Percentiles rank a stretch among this genome's conserved stretches.
phyloP scores from a whole-genome alignment of 176 grass and related monocot species.

The Oryza glaberrima region DNA sequence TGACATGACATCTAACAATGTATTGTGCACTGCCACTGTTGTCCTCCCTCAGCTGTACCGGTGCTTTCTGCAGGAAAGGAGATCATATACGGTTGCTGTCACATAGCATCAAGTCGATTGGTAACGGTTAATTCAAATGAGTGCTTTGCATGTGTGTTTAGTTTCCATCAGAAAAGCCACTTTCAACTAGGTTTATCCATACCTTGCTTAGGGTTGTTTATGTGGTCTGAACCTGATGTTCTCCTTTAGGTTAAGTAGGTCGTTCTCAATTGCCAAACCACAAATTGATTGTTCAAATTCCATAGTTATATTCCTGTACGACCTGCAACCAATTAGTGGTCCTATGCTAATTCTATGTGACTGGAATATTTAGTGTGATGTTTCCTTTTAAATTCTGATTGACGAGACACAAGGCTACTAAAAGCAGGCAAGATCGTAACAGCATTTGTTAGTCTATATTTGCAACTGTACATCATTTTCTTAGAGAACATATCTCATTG shows the following conservation, averaged over 20 bases:
- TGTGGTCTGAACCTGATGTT: background rate
- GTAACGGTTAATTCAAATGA: background rate
- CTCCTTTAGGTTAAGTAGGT: background rate
- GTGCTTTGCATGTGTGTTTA: background rate
- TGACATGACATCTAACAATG: conserved; percentile 19
- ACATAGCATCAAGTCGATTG: background rate
- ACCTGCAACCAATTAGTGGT: conserved; percentile 7
- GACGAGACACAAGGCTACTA: background rate
- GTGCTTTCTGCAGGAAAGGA: background rate
- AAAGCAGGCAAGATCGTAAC: background rate
- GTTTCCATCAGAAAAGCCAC: background rate
- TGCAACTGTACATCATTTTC: background rate
- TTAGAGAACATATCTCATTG: background rate
- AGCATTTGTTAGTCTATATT: background rate
- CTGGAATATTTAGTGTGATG: background rate
- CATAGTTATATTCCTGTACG: background rate
- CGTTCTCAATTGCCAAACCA: conserved; percentile 13
- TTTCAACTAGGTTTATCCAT: background rate
- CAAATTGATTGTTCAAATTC: conserved; percentile 14
- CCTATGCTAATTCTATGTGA: conserved; percentile 23
- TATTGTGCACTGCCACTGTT: background rate
- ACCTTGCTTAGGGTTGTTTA: conserved; percentile 2
- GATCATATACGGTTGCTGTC: background rate
- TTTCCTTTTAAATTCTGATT: background rate
- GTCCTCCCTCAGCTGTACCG: background rate